phyloP scores from a whole-genome alignment of 441 rosid genomes.

The Mallotus japonicus region DNA sequence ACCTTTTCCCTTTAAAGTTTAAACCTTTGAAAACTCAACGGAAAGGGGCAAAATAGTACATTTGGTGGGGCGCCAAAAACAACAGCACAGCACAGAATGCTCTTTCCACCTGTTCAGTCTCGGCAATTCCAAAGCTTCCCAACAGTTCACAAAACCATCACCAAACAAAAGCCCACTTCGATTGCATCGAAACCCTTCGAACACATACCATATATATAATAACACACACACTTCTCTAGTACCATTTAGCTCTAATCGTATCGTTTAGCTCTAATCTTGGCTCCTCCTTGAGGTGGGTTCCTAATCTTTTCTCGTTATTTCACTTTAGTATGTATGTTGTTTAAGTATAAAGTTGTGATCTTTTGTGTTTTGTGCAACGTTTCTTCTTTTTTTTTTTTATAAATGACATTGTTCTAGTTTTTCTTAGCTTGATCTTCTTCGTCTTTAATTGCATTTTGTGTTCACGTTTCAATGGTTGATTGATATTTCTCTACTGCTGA shows the following conservation, averaged over 20 bases:
- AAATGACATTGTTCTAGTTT: not conserved
- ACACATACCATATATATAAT: constrained; percentile 1
- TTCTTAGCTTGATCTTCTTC: constrained; percentile 10
- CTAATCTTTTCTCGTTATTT: not conserved
- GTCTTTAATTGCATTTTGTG: not conserved
- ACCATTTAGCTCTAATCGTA: not conserved
- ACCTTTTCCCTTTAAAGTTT: too few relatives aligned
- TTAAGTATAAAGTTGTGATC: constrained; percentile 1
- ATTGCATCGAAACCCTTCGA: constrained; percentile 35
- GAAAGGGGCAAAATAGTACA: not conserved
- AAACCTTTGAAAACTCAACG: too few relatives aligned
- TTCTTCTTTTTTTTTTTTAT: too few relatives aligned
- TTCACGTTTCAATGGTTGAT: not conserved
- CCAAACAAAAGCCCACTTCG: constrained; percentile 21
- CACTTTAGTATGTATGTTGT: not conserved
- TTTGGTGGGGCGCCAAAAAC: not conserved
- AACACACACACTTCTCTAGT: not conserved
- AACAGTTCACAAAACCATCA: not conserved
- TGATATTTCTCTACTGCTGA: constrained; percentile 2
- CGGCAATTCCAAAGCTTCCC: constrained; percentile 30
- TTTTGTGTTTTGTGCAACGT: constrained; percentile 6
- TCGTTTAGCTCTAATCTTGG: constrained; percentile 1
- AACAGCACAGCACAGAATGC: not conserved
- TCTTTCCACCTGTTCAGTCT: not conserved
- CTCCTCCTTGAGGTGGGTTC: constrained; percentile 24